Evolutionary conservation across 176 grass and related monocot species (phyloP).

Genomic region (Avena atlantica): DNA sequence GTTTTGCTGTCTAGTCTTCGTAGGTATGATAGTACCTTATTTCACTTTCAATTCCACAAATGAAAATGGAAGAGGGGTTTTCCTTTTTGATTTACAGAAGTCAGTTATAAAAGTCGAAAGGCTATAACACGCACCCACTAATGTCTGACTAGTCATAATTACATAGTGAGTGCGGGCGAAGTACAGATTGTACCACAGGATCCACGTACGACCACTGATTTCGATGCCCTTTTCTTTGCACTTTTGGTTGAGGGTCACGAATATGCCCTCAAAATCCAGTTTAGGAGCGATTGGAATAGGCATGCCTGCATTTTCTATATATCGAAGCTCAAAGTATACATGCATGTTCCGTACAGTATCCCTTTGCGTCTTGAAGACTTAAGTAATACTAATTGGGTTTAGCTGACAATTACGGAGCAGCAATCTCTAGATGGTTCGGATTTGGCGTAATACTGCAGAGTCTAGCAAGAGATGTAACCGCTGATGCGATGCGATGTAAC

Average conservation of each 20-base stretch:
- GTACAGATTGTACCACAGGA: slow-evolving; percentile 51
- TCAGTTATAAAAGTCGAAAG: background rate
- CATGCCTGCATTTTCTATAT: background rate
- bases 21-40: background rate
- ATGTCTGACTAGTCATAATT: slow-evolving; percentile 19
- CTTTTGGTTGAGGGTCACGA: slow-evolving; percentile 9
- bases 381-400: background rate
- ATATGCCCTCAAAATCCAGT: slow-evolving; percentile 43
- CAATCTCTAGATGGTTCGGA: slow-evolving; percentile 11
- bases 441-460: background rate
- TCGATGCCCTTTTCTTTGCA: slow-evolving; percentile 15
- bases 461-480: background rate
- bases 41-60: background rate
- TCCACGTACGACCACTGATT: slow-evolving; percentile 4
- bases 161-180: slow-evolving; percentile 24
- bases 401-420: slow-evolving; percentile 2
- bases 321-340: background rate
- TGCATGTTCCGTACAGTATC: background rate
- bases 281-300: background rate
- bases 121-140: slow-evolving; percentile 24
- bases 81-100: slow-evolving; percentile 17
- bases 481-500: slow-evolving; percentile 1
- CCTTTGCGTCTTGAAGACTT: background rate
- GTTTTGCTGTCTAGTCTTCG: background rate
- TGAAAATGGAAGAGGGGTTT: background rate